These are phyloP conservation scores for Microthlaspi erraticum DNA, from an alignment of 345 rosid genomes.

Conservation along the genomic window DNA sequence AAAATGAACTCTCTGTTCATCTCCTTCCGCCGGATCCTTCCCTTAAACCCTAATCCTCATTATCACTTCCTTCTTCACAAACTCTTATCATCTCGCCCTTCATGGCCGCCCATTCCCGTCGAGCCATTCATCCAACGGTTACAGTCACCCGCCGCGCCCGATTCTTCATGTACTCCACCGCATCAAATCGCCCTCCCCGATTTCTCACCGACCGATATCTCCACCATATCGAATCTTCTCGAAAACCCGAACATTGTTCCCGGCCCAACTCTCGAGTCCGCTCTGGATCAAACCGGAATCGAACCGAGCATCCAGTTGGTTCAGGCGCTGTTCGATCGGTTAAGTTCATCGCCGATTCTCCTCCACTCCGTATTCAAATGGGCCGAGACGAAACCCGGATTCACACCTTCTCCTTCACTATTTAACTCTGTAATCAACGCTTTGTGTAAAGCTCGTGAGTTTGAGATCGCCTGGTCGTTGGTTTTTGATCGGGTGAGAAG, in stretches of 20 bases:
- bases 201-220: conserved; percentile 51
- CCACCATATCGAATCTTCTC: conserved; percentile 58
- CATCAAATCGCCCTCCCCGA: conserved; percentile 27
- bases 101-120: conserved; percentile 43
- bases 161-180: conserved; percentile 32
- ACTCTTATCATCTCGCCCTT: conserved; percentile 41
- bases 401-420: conserved; percentile 50
- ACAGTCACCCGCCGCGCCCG: conserved; percentile 34
- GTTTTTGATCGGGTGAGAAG: conserved; percentile 57
- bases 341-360: conserved; percentile 72
- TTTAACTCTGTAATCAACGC: conserved; percentile 57
- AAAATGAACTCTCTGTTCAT: conserved; percentile 47
- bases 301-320: conserved; percentile 58
- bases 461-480: conserved; percentile 73
- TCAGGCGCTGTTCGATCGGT: conserved; percentile 57
- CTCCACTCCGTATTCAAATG: conserved; percentile 63
- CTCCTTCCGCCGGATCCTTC: conserved; percentile 33
- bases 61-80: conserved; percentile 29
- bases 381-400: conserved; percentile 73
- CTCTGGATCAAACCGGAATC: conserved; percentile 59
- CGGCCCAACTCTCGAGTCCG: conserved; percentile 56
- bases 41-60: conserved; percentile 37
- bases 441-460: conserved; percentile 72
- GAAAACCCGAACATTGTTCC: conserved; percentile 48
- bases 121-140: conserved; percentile 52